A percentile compares a stretch with the other conserved stretches of the same genome.
phyloP scores from a whole-genome alignment of 805 yeast genomes.

The Zygotorulaspora danielsina region DNA sequence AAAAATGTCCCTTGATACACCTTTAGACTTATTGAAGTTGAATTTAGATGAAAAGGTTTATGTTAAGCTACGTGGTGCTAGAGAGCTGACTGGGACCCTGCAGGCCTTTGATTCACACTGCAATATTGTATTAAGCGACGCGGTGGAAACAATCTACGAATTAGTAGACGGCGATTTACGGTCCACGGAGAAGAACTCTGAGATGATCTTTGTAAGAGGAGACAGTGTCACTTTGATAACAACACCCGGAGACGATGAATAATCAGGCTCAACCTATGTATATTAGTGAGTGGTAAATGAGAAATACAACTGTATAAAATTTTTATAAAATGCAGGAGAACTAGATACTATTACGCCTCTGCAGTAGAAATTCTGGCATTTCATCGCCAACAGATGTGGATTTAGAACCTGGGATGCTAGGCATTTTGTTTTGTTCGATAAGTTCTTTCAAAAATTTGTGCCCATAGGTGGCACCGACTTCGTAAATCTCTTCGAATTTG shows the following conservation, averaged over 20 bases:
- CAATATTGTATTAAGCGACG: constrained; percentile 91
- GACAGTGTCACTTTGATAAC: constrained; percentile 88
- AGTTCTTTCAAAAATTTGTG: constrained; percentile 50
- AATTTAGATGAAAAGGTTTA: constrained; percentile 82
- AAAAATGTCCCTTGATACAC: constrained; percentile 50
- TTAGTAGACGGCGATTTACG: constrained; percentile 46
- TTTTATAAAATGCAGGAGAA: constrained; percentile 1
- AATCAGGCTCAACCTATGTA: constrained; percentile 8
- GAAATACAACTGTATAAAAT: constrained; percentile 2
- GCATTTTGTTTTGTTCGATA: constrained; percentile 51
- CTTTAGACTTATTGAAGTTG: constrained; percentile 83
- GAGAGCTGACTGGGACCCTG: constrained; percentile 84
- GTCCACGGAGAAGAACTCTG: constrained; percentile 55
- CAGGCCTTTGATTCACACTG: constrained; percentile 97
- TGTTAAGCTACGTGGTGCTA: constrained; percentile 88
- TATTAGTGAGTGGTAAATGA: constrained; percentile 2
- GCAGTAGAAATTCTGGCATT: constrained; percentile 34
- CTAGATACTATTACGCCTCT: constrained; percentile 64
- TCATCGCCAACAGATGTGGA: constrained; percentile 24
- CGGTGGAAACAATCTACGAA: constrained; percentile 72
- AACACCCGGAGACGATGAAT: constrained; percentile 38
- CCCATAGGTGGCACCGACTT: constrained; percentile 76
- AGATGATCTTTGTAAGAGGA: constrained; percentile 96
- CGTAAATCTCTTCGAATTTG: constrained; percentile 83
- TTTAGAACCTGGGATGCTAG: constrained; percentile 54